Evolutionary conservation across 2,329 filamentous ascomycete genomes (phyloP).

Genomic region (Aspergillus sp.): DNA sequence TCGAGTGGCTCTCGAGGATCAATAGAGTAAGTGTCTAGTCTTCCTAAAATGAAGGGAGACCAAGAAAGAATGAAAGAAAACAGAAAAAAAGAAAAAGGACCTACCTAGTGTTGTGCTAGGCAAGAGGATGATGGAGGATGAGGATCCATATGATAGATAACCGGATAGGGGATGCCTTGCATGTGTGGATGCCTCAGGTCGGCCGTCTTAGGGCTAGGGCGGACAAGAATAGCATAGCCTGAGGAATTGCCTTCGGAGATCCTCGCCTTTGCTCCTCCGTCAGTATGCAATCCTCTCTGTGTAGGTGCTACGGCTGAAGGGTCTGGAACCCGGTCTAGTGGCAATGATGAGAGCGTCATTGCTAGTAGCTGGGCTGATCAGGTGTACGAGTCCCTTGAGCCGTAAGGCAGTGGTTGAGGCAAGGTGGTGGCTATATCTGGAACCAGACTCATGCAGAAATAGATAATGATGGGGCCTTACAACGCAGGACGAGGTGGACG

Average conservation of each 20-base stretch:
- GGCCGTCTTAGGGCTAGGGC: background rate
- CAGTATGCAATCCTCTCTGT: background rate
- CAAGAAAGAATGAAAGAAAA: background rate
- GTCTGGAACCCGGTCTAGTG: background rate
- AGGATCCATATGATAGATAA: conserved; percentile 9
- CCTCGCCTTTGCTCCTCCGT: background rate
- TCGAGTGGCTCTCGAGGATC: background rate
- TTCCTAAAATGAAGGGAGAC: background rate
- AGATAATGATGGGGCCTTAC: background rate
- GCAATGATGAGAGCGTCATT: background rate
- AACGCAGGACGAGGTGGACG: background rate
- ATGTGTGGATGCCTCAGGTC: conserved; percentile 1
- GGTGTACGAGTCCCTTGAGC: background rate
- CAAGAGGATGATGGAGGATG: background rate
- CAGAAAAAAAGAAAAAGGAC: background rate
- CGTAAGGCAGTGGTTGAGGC: background rate
- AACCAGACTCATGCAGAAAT: background rate
- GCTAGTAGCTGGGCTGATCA: background rate
- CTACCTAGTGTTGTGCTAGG: background rate
- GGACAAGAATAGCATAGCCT: background rate
- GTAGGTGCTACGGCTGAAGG: background rate
- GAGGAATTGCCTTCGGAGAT: background rate
- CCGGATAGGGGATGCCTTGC: conserved; percentile 3
- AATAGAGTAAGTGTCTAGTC: background rate
- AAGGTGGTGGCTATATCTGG: conserved; percentile 2